A percentile compares a stretch with the other conserved stretches of the same genome.
phyloP scores from a whole-genome alignment of 2,329 filamentous ascomycete genomes.

The Talaromyces sp. region DNA sequence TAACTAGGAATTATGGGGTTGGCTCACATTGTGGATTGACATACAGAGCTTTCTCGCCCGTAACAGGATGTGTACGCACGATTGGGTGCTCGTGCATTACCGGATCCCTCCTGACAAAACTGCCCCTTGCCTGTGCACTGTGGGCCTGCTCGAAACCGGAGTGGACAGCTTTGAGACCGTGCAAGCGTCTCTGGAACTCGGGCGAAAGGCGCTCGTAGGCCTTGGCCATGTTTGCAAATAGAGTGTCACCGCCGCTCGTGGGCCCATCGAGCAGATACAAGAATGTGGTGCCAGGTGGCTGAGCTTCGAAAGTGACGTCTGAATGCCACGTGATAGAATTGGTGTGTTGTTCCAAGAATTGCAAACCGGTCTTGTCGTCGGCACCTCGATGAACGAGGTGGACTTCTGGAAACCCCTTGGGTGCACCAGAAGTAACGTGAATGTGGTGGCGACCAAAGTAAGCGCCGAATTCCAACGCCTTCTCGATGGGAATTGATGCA shows the following conservation, averaged over 20 bases:
- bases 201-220: constrained; percentile 78
- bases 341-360: constrained; percentile 63
- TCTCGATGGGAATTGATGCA: constrained; percentile 61
- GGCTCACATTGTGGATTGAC: constrained; percentile 74
- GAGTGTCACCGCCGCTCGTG: constrained; percentile 72
- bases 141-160: constrained; percentile 77
- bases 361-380: constrained; percentile 53
- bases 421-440: constrained; percentile 71
- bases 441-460: constrained; percentile 81
- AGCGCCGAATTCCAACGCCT: constrained; percentile 62
- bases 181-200: constrained; percentile 70
- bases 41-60: constrained; percentile 76
- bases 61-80: constrained; percentile 73
- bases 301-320: constrained; percentile 80
- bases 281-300: constrained; percentile 87
- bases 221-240: constrained; percentile 73
- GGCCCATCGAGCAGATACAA: constrained; percentile 82
- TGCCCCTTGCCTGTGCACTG: constrained; percentile 58
- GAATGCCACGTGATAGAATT: constrained; percentile 85
- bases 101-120: constrained; percentile 69
- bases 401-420: constrained; percentile 65
- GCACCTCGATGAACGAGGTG: constrained; percentile 73
- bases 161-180: constrained; percentile 74
- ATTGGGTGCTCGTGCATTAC: constrained; percentile 70
- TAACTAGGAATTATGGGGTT: neutral